phyloP scores from a whole-genome alignment of 1,284 basidiomycete species.

The Lentinus polychrous region DNA sequence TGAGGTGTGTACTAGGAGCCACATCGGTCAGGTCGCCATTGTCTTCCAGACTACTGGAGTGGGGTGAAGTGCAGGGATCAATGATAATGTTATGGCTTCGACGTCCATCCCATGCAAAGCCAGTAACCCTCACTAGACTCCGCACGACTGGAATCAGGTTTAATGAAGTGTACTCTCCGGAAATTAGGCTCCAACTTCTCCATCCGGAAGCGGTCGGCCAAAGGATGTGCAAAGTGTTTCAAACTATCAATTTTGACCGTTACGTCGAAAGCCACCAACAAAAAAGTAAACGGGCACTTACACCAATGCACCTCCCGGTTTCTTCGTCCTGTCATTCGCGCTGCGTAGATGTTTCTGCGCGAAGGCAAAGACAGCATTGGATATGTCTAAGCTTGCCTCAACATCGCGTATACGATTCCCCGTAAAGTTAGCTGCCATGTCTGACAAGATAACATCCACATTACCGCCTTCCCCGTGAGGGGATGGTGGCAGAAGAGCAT shows the following conservation, averaged over 20 bases:
- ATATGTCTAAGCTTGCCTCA: constrained; percentile 56
- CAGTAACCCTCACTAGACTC: constrained; percentile 73
- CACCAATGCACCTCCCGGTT: constrained; percentile 57
- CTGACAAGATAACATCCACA: constrained; percentile 69
- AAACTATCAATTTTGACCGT: constrained; percentile 36
- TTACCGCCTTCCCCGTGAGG: constrained; percentile 29
- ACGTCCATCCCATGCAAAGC: constrained; percentile 59
- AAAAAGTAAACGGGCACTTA: constrained; percentile 30
- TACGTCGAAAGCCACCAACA: not conserved
- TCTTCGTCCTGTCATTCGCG: constrained; percentile 33
- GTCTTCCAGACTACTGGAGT: too few relatives aligned
- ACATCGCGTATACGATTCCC: constrained; percentile 57
- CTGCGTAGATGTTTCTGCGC: constrained; percentile 43
- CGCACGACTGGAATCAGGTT: constrained; percentile 61
- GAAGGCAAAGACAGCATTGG: constrained; percentile 58
- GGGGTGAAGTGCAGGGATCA: too few relatives aligned
- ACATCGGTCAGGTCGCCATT: too few relatives aligned
- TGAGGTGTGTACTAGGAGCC: too few relatives aligned
- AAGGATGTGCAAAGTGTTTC: constrained; percentile 69
- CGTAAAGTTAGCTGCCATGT: constrained; percentile 71
- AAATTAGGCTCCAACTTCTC: constrained; percentile 51
- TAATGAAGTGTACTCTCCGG: constrained; percentile 47
- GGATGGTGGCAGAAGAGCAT: constrained; percentile 32
- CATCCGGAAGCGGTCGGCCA: constrained; percentile 47
- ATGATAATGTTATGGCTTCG: constrained; percentile 9